Evolutionary conservation across 805 yeast species (phyloP), one percentile per base, ranked within the genome.

Genomic region (Clavispora santaluciae): DNA sequence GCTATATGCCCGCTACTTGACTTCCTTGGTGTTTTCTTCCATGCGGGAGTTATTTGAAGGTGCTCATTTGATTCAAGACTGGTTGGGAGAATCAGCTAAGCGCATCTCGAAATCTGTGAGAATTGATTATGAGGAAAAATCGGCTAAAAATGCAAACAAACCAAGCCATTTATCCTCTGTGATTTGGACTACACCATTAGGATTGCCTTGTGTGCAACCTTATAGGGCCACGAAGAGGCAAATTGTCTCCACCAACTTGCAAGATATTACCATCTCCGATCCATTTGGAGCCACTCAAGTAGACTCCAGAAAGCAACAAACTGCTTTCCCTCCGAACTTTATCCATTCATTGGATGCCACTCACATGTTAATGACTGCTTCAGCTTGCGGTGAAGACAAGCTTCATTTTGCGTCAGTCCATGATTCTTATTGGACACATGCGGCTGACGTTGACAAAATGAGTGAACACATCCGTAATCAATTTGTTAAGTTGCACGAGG

Each of bases 371-470:
- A 66, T 90, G 70, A 84, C 96, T 7, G 95, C 97, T 0, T 70
- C 78, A 38, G 79, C 79, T 18, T 88, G 96, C 61, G 79, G 83
- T 4, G 73, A 80, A 31, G 57, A 59, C 1, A 79, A 77, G 0
- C 63, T 93, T 37, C 70, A 79, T 10, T 91, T 93, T 72, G 96
- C 98, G 0, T 81, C 98, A 0, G 99, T 91, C 18, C 99, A 91
- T 63, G 99, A 91, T 60, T 91, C 98, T 0, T 91, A 86, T 61
- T 91, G 99, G 99, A 89, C 98, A 0, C 98, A 93, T 59, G 97
- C 99, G 1, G 68, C 78, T 37, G 91, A 86, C 59, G 80, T 91
- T 31, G 82, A 81, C 44, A 57, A 56, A 3, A 82, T 91, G 93
- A 87, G 81, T 61, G 55, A 53, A 11, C 66, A 76, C 34, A 67